Base-by-base conservation (phyloP, 768 basidiomycete species). In the Dioszegia aurantiaca region DNA sequence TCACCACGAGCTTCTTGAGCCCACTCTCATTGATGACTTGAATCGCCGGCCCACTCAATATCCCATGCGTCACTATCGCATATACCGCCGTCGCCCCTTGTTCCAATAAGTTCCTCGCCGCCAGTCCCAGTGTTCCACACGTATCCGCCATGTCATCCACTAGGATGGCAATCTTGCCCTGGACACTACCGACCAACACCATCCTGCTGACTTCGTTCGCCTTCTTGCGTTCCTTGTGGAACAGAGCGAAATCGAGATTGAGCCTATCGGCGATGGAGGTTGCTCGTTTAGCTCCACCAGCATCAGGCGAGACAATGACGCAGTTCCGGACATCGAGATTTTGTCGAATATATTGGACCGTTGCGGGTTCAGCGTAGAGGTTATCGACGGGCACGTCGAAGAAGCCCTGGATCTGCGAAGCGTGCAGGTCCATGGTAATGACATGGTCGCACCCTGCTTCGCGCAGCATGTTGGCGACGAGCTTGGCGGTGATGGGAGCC, bases 131-230 rank as follows among this genome's bases (percentile, higher is more conserved):
- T n/a, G 95, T 98, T 36, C 81, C 83, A 12, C 93, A 94, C 4
- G 90, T 90, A 75, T 99, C 95, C 70, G 95, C 87, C 94, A 99
- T 98, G 73, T 99, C 95, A 75, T 99, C 95, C 31, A 99, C 90
- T 44, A 99, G 82, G 71, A 99, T 90, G 37, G 89, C 92, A 53
- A 92, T 83, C 88, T 95, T 97, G 80, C 86, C 91, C 62, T 81
- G 83, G 56, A 98, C 95, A 70, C 91, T 87, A 11, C 95, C 95
- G 58, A 99, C 94, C 52, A 99, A 82, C 39, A 98, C 82, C 77
- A 98, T 79, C 40, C 78, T 70, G 1, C 74, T 73, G 60, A 76
- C 77, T 53, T 78, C 78, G 58, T 77, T 78, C 24, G 84, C 87
- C 61, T 85, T 83, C 63, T 87, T 86, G 11, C 91, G 85, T 73